phyloP scores from a whole-genome alignment of 176 grass and related monocot genomes.

The Canna indica region DNA sequence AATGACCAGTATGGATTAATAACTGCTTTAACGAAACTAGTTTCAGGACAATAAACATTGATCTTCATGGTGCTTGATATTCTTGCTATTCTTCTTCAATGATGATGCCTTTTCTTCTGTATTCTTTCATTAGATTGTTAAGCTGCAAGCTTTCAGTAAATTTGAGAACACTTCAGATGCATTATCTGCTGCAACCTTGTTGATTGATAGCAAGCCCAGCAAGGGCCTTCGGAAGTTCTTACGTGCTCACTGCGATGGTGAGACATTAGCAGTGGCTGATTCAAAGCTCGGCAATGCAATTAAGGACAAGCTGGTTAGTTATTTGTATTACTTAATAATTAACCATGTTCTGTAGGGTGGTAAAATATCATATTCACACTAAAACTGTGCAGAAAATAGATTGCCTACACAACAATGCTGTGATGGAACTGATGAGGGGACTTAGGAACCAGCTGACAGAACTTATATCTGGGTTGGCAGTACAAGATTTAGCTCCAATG shows the following conservation, averaged over 20 bases:
- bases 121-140: slow-evolving; percentile 53
- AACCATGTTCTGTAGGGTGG: background rate
- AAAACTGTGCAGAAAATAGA: slow-evolving; percentile 76
- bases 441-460: slow-evolving; percentile 72
- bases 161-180: slow-evolving; percentile 94
- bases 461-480: slow-evolving; percentile 70
- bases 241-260: slow-evolving; percentile 64
- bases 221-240: slow-evolving; percentile 83
- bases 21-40: background rate
- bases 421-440: slow-evolving; percentile 94
- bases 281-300: slow-evolving; percentile 82
- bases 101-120: background rate
- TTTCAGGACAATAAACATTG: background rate
- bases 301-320: slow-evolving; percentile 74
- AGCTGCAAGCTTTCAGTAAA: slow-evolving; percentile 91
- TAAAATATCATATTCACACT: background rate
- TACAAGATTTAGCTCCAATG: slow-evolving; percentile 80
- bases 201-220: slow-evolving; percentile 91
- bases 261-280: slow-evolving; percentile 83
- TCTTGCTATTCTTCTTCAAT: background rate
- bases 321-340: background rate
- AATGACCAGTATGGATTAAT: background rate
- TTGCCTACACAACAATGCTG: slow-evolving; percentile 66
- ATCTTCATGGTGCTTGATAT: background rate
- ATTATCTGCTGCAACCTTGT: slow-evolving; percentile 55